These are phyloP conservation scores for Mycena galopus DNA, from an alignment of 768 basidiomycete species.

Conservation along the genomic window DNA sequence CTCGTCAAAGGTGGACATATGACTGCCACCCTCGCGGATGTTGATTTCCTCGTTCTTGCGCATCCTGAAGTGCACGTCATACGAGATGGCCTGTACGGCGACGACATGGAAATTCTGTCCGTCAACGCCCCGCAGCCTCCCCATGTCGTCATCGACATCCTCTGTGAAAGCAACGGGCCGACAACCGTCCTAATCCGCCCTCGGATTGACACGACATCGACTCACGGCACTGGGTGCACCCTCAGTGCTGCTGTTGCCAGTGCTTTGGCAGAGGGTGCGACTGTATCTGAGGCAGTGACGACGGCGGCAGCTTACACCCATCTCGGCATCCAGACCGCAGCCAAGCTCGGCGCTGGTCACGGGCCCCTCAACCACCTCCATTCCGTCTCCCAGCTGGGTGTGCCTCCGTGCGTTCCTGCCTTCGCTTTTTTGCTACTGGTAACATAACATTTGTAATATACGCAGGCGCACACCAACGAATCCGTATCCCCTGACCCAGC, in stretches of 20 bases:
- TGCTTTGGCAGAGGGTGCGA: slow-evolving; percentile 67
- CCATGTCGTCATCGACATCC: slow-evolving; percentile 73
- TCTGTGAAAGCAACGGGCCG: slow-evolving; percentile 56
- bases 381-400: slow-evolving; percentile 56
- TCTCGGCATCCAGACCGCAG: slow-evolving; percentile 77
- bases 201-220: slow-evolving; percentile 74
- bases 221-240: slow-evolving; percentile 95
- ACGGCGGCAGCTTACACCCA: slow-evolving; percentile 81
- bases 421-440: not conserved
- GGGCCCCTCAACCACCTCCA: slow-evolving; percentile 93
- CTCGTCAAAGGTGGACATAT: slow-evolving; percentile 92
- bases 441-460: not conserved
- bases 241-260: slow-evolving; percentile 87
- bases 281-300: slow-evolving; percentile 72
- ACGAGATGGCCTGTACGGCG: slow-evolving; percentile 59
- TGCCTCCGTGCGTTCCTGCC: slow-evolving; percentile 59
- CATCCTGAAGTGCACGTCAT: slow-evolving; percentile 54
- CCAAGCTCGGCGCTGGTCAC: slow-evolving; percentile 76
- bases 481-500: slow-evolving; percentile 76
- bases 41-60: slow-evolving; percentile 48
- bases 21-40: slow-evolving; percentile 57
- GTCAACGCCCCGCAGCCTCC: slow-evolving; percentile 31
- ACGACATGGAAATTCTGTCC: slow-evolving; percentile 75
- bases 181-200: slow-evolving; percentile 71
- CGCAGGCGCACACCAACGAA: slow-evolving; percentile 68